Evolutionary conservation across 768 basidiomycete species (phyloP).

Genomic region (Termitomyces sp.): DNA sequence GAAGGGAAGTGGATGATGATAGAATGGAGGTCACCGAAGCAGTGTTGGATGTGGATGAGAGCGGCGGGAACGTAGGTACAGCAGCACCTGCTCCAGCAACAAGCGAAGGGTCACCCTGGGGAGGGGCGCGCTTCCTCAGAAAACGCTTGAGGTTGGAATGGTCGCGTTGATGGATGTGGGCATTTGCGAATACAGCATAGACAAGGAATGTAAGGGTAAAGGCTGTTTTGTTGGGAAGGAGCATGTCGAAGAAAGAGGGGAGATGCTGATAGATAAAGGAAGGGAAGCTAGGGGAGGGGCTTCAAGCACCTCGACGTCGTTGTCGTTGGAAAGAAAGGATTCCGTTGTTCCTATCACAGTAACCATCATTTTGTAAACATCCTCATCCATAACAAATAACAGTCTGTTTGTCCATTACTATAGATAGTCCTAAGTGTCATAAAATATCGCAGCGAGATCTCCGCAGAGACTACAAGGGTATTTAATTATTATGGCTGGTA

Average conservation of each 20-base stretch:
- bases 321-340: conserved; percentile 8
- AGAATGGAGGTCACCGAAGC: conserved; percentile 6
- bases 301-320: conserved; percentile 14
- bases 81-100: conserved; percentile 31
- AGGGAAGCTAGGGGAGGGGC: neutral
- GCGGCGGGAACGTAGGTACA: conserved; percentile 14
- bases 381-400: neutral
- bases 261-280: neutral
- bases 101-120: conserved; percentile 16
- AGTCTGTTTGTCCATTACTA: conserved; percentile 6
- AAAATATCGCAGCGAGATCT: conserved; percentile 3
- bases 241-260: conserved; percentile 35
- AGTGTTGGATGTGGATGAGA: conserved; percentile 11
- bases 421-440: neutral
- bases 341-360: conserved; percentile 1
- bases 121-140: conserved; percentile 58
- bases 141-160: conserved; percentile 59
- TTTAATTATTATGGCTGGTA: conserved; percentile 65
- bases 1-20: conserved; percentile 3
- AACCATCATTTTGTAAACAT: conserved; percentile 10
- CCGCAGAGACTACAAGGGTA: conserved; percentile 12
- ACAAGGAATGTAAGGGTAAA: conserved; percentile 62
- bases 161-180: conserved; percentile 42
- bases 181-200: conserved; percentile 45
- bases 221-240: conserved; percentile 36